These are phyloP conservation scores for Thuja plicata DNA, from an alignment of 83 land plant genomes.

Conservation along the genomic window DNA sequence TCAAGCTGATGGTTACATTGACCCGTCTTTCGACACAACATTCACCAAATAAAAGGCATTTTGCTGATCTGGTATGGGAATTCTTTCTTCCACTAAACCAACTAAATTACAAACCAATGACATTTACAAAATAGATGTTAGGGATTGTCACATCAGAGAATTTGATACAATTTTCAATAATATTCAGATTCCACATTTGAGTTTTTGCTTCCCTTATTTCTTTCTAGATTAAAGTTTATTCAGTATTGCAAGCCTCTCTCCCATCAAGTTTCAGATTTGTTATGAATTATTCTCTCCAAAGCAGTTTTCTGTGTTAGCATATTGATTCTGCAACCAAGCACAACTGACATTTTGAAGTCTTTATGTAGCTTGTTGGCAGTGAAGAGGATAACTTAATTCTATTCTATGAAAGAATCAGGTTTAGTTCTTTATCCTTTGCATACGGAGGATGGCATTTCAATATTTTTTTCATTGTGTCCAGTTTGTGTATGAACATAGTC, in stretches of 20 bases:
- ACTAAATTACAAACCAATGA: neutral
- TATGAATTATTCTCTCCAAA: slow-evolving; percentile 2
- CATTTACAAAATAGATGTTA: neutral
- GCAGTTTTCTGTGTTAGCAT: neutral
- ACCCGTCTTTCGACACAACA: slow-evolving; percentile 39
- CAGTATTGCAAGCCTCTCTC: neutral
- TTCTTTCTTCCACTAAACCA: neutral
- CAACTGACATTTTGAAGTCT: neutral
- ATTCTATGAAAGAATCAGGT: slow-evolving; percentile 94
- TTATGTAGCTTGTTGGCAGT: slow-evolving; percentile 73
- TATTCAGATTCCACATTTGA: neutral
- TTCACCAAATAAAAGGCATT: slow-evolving; percentile 52
- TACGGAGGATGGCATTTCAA: neutral
- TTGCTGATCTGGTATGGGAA: slow-evolving; percentile 78
- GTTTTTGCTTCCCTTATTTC: neutral
- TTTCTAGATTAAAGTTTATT: neutral
- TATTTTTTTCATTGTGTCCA: neutral
- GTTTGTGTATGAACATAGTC: neutral
- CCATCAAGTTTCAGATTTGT: neutral
- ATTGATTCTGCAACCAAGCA: neutral
- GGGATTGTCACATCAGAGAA: neutral
- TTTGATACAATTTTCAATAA: neutral
- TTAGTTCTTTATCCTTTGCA: neutral
- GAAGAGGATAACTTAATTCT: slow-evolving; percentile 71
- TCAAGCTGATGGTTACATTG: slow-evolving; percentile 49